Evolutionary conservation across 805 yeast species (phyloP).

Genomic region (Jamesozyma hellenica): DNA sequence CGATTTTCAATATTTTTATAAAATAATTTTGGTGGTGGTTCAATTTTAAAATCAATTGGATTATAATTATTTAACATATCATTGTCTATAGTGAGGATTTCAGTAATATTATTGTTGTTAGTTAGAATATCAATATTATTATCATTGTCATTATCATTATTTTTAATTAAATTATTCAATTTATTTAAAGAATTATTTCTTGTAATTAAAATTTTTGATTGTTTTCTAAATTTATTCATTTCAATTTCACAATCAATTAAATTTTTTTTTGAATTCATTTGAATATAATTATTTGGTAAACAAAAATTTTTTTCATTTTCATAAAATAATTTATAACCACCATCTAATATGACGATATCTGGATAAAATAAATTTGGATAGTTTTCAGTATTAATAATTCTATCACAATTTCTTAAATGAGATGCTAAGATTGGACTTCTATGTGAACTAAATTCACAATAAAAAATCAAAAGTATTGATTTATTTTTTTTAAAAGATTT

Average conservation of each 20-base stretch:
- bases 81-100: not conserved
- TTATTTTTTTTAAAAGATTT: slow-evolving; percentile 5
- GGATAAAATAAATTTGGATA: slow-evolving; percentile 84
- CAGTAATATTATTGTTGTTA: not conserved
- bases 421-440: slow-evolving; percentile 93
- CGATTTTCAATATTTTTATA: slow-evolving; percentile 3
- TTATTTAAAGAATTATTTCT: slow-evolving; percentile 29
- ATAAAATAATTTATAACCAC: slow-evolving; percentile 81
- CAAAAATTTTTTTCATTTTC: slow-evolving; percentile 50
- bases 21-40: slow-evolving; percentile 25
- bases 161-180: slow-evolving; percentile 1
- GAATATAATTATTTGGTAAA: slow-evolving; percentile 69
- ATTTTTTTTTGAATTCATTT: slow-evolving; percentile 50
- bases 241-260: slow-evolving; percentile 38
- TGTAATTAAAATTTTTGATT: slow-evolving; percentile 29
- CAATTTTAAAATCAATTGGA: slow-evolving; percentile 15
- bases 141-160: not conserved
- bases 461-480: slow-evolving; percentile 55
- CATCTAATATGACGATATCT: slow-evolving; percentile 77
- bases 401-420: slow-evolving; percentile 74
- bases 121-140: not conserved
- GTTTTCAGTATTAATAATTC: slow-evolving; percentile 56
- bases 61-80: no score
- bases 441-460: slow-evolving; percentile 88
- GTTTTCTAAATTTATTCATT: slow-evolving; percentile 41